Percentiles rank a stretch among this genome's conserved stretches.
These are phyloP conservation scores for Kodamaea laetipori DNA, from an alignment of 805 yeast genomes.

Conservation along the genomic window DNA sequence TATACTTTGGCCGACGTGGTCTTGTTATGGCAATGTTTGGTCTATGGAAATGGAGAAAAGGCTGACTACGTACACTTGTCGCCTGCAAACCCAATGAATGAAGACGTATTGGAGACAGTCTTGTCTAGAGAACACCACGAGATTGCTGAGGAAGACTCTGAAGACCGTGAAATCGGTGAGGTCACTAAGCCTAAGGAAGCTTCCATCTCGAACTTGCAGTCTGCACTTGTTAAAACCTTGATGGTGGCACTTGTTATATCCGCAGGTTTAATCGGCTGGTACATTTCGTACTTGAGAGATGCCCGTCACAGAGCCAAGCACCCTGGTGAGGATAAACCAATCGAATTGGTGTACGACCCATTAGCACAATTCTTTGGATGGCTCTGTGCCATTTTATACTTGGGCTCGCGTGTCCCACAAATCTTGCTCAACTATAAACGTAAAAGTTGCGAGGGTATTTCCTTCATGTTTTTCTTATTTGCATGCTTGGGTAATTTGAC, in stretches of 20 bases:
- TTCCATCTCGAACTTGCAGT: conserved; percentile 22
- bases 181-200: conserved; percentile 8
- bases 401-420: conserved; percentile 93
- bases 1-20: conserved; percentile 90
- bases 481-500: conserved; percentile 94
- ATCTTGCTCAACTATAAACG: conserved; percentile 80
- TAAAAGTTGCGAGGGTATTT: conserved; percentile 93
- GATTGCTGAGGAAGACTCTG: conserved; percentile 21
- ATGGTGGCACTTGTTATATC: conserved; percentile 68
- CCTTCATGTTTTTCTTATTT: conserved; percentile 88
- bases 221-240: conserved; percentile 36
- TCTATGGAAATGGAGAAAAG: conserved; percentile 64
- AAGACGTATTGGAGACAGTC: conserved; percentile 65
- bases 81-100: conserved; percentile 84
- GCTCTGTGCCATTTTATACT: conserved; percentile 70
- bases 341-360: conserved; percentile 63
- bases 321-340: conserved; percentile 32
- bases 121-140: conserved; percentile 37
- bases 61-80: conserved; percentile 79
- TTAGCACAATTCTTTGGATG: conserved; percentile 88
- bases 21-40: conserved; percentile 77
- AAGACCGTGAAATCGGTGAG: conserved; percentile 22
- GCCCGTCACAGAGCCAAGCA: conserved; percentile 37
- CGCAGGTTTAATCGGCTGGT: conserved; percentile 90
- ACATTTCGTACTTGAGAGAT: conserved; percentile 57